phyloP scores from a whole-genome alignment of 2,329 filamentous ascomycete genomes.

The Sporothrix humicola region DNA sequence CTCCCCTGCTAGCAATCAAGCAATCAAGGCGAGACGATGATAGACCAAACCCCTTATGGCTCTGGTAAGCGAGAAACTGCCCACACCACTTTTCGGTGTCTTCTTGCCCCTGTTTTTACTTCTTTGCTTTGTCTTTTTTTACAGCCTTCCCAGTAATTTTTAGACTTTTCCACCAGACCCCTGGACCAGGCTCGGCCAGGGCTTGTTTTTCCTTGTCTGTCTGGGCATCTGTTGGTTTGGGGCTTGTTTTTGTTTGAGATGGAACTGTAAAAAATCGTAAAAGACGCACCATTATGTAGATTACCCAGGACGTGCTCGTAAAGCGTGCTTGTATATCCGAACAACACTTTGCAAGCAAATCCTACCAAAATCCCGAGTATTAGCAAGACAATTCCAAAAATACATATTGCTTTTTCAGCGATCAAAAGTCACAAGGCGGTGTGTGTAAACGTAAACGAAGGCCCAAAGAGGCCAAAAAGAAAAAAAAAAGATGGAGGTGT shows the following conservation, averaged over 20 bases:
- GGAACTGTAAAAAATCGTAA: too few relatives aligned
- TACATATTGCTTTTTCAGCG: background rate
- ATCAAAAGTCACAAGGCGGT: background rate
- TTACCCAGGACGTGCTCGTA: background rate
- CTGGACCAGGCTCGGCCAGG: background rate
- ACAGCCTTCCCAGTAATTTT: background rate
- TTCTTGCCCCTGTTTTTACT: background rate
- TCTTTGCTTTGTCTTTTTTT: background rate
- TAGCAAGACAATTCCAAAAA: slow-evolving; percentile 17
- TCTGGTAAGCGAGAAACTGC: slow-evolving; percentile 21
- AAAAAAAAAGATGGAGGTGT: background rate
- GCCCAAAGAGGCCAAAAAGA: too few relatives aligned
- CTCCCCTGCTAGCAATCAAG: background rate
- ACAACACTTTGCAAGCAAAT: background rate
- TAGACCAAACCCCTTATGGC: slow-evolving; percentile 27
- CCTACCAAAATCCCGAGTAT: too few relatives aligned
- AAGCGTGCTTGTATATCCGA: background rate
- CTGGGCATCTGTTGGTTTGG: background rate
- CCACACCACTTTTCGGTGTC: background rate
- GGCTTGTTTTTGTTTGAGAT: background rate
- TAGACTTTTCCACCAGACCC: background rate
- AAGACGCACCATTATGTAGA: slow-evolving; percentile 6
- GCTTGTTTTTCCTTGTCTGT: background rate
- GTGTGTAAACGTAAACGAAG: background rate
- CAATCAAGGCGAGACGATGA: background rate